Conservation (phyloP, 306 rosid species). For the Quercus ilex region DNA sequence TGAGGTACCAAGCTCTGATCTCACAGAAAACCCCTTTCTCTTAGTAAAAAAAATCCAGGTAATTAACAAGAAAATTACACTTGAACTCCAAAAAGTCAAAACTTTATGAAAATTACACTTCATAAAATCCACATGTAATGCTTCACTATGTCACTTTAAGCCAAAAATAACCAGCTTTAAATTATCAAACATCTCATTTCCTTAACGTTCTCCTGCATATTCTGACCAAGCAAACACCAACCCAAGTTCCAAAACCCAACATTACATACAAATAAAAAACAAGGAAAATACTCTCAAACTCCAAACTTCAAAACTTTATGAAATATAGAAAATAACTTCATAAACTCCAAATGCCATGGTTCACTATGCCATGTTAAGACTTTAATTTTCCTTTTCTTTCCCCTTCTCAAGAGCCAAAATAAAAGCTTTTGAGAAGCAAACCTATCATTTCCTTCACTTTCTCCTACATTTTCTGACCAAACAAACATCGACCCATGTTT, state of each 20-base stretch:
- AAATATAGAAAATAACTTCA: neutral
- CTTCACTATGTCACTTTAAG: neutral
- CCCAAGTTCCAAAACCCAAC: neutral
- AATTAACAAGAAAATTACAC: neutral
- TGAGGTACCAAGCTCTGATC: neutral
- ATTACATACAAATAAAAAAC: neutral
- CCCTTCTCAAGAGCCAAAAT: neutral
- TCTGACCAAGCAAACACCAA: conserved; percentile 6
- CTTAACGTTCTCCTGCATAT: neutral
- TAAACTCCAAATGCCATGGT: neutral
- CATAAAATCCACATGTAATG: neutral
- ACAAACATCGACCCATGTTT: conserved; percentile 5
- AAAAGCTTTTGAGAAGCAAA: neutral
- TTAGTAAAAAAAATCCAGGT: neutral
- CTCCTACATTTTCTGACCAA: neutral
- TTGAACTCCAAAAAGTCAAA: neutral
- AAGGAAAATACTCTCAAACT: neutral
- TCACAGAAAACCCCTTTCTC: neutral
- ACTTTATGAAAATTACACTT: neutral
- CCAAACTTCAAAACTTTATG: neutral
- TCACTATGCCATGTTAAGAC: no score
- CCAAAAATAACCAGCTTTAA: neutral
- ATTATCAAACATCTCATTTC: neutral
- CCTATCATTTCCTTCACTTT: neutral
- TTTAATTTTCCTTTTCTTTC: no score